Evolutionary conservation across 352 stramenopile genomes (phyloP).

Genomic region (Globisporangium megalacanthum): DNA sequence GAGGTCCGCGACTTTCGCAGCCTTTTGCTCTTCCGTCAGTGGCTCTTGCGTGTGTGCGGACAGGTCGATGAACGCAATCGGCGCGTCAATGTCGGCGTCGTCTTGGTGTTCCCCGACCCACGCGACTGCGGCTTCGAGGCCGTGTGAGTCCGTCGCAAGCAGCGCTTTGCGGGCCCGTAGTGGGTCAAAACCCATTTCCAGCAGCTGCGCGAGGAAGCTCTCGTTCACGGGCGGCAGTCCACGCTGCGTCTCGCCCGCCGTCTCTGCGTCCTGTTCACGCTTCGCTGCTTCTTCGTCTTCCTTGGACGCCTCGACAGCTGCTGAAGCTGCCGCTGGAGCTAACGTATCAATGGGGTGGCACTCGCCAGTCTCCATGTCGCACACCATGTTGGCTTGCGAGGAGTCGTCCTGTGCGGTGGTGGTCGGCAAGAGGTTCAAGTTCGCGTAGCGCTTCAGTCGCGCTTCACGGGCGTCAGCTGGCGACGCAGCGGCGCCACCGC

Average conservation of each 20-base stretch:
- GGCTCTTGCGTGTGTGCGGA: constrained; percentile 34
- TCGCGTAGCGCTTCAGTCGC: constrained; percentile 71
- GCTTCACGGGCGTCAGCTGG: constrained; percentile 64
- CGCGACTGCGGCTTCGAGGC: constrained; percentile 75
- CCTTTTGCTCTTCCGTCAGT: constrained; percentile 87
- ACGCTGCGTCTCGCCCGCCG: constrained; percentile 19
- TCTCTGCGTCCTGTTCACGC: constrained; percentile 15
- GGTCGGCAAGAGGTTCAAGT: constrained; percentile 36
- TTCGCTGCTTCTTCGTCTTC: constrained; percentile 11
- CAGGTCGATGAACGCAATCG: constrained; percentile 82
- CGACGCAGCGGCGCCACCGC: constrained; percentile 17
- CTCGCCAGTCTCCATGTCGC: constrained; percentile 53
- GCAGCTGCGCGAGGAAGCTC: constrained; percentile 53
- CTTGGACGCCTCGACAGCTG: constrained; percentile 11
- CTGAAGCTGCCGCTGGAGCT: background rate
- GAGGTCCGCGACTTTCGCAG: constrained; percentile 76
- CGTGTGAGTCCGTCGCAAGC: constrained; percentile 68
- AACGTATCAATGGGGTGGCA: constrained; percentile 27
- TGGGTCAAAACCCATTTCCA: constrained; percentile 86
- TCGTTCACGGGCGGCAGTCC: constrained; percentile 59
- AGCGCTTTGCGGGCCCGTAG: constrained; percentile 77
- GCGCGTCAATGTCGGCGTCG: constrained; percentile 85
- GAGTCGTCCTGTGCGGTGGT: constrained; percentile 10
- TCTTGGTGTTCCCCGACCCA: constrained; percentile 89
- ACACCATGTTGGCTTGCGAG: constrained; percentile 52